Percentiles rank a stretch among this genome's conserved stretches.
These are phyloP conservation scores for Microbotryum intermedium DNA, from an alignment of 1,284 basidiomycete species.

Conservation along the genomic window DNA sequence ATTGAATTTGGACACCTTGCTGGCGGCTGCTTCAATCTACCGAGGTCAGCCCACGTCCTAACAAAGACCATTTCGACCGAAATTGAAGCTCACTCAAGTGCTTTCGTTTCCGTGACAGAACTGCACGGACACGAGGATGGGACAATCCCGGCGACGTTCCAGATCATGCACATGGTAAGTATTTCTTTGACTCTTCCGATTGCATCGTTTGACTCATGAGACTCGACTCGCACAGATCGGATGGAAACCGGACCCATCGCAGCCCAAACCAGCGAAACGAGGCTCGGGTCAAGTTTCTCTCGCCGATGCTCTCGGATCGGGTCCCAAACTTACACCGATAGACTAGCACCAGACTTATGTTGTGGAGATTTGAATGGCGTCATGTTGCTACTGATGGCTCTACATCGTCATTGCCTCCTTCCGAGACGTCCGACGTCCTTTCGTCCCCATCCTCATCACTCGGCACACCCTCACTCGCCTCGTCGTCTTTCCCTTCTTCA, in stretches of 20 bases:
- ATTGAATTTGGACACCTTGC: slow-evolving; percentile 75
- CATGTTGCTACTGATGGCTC: no score
- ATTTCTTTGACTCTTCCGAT: not conserved
- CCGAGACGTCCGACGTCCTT: not conserved
- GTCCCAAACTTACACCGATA: not conserved
- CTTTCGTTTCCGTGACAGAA: slow-evolving; percentile 46
- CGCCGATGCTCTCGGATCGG: slow-evolving; percentile 50
- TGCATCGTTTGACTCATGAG: not conserved
- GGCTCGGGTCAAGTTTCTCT: slow-evolving; percentile 74
- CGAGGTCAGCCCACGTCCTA: slow-evolving; percentile 50
- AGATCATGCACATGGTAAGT: slow-evolving; percentile 83
- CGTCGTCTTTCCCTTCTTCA: not conserved
- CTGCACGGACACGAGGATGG: slow-evolving; percentile 77
- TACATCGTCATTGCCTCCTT: not conserved
- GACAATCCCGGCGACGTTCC: slow-evolving; percentile 86
- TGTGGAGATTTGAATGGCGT: no score
- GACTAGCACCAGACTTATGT: no score
- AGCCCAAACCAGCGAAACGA: slow-evolving; percentile 74
- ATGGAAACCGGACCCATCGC: slow-evolving; percentile 85
- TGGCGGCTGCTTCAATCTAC: slow-evolving; percentile 89
- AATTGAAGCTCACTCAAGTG: no score
- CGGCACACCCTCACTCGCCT: not conserved
- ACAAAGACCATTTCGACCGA: not conserved
- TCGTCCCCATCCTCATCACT: slow-evolving; percentile 3
- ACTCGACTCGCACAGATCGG: slow-evolving; percentile 59